phyloP scores from a whole-genome alignment of 1,284 basidiomycete species.

The Sanghuangporus sanghuang region DNA sequence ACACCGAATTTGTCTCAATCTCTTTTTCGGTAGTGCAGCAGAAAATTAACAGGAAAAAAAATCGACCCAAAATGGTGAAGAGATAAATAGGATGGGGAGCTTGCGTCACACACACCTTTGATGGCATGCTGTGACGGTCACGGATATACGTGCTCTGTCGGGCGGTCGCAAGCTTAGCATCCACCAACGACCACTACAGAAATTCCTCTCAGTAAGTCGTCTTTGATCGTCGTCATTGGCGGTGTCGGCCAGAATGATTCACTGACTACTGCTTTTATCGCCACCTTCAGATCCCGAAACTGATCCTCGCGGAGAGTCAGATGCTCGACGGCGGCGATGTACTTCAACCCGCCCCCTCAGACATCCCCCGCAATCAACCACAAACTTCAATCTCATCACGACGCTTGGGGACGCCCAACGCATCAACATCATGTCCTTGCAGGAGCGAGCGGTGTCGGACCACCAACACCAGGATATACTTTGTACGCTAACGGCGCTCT shows the following conservation, averaged over 20 bases:
- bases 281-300: background rate
- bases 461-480: constrained; percentile 63
- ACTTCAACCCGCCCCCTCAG: constrained; percentile 60
- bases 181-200: background rate
- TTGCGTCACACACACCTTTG: background rate
- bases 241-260: background rate
- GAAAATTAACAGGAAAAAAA: background rate
- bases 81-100: background rate
- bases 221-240: background rate
- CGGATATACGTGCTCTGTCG: background rate
- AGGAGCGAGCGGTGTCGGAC: constrained; percentile 48
- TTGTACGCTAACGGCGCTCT: constrained; percentile 66
- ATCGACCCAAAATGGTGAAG: background rate
- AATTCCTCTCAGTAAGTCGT: constrained; percentile 4
- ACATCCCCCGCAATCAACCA: constrained; percentile 73
- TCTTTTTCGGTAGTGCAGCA: background rate
- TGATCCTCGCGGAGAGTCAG: constrained; percentile 4
- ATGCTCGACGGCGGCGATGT: constrained; percentile 43
- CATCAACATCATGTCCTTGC: constrained; percentile 55
- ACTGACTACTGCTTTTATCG: background rate
- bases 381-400: constrained; percentile 64
- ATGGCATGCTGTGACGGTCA: background rate
- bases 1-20: too few relatives aligned
- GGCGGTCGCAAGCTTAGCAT: background rate
- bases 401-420: constrained; percentile 54